Evolutionary conservation across 495 filamentous ascomycete species (phyloP), one percentile per base, ranked within the genome.

Genomic region (Penicillium alfredii): DNA sequence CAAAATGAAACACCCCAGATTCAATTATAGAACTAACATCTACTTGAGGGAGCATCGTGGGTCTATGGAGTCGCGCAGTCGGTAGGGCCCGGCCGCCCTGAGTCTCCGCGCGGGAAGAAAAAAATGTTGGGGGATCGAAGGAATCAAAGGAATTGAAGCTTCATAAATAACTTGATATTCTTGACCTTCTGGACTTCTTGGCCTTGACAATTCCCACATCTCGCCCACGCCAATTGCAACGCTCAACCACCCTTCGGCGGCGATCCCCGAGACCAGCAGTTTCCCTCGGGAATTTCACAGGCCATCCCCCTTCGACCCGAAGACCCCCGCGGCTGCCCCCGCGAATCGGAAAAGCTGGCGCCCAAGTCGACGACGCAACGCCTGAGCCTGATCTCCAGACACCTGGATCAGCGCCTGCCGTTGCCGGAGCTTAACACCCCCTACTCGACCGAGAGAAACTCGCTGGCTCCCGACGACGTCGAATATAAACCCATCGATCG

Each of bases 331-430:
- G 56, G 60, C 53, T 46, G 48, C 58, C 56, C 51, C 60, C 58
- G 61, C 45, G 35, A 39, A 48, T 60, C 59, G 55, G 64, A 66
- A 65, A 69, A 56, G 45, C 62, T 79, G 72, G 78, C 77, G 54
- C 61, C 70, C 66, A 65, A 58, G 52, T 59, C 57, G 51, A 69
- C 78, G 62, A 68, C 73, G 69, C 72, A 79, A 51, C 80, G 86
- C 33, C 65, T 90, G 28, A 81, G 78, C 53, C 76, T 88, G 60
- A 88, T 93, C 62, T 81, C 83, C 45, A 73, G 84, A 69, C 86
- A 94, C 62, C 72, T 94, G 55, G 73, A 80, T 54, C 65, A 74
- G 45, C 65, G 69, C 51, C 55, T 68, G 24, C 78, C 76, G 61
- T 68, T 71, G 60, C 69, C 72, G 51, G 74, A 70, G 44, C 66